Evolutionary conservation across 2,329 filamentous ascomycete genomes (phyloP).

Genomic region (Apiospora phragmitis): DNA sequence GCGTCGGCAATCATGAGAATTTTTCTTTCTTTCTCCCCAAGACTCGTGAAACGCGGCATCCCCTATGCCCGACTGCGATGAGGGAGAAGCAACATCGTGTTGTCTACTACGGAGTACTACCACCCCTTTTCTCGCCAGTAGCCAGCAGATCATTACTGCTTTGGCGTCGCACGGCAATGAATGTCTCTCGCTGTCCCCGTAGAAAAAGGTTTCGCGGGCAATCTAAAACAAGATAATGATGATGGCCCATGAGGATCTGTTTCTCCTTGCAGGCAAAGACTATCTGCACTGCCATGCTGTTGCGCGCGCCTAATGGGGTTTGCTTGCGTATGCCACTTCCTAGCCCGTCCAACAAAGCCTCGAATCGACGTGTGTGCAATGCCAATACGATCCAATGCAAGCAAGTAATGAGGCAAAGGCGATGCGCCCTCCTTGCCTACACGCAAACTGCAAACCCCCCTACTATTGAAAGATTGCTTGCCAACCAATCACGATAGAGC

Average conservation of each 20-base stretch:
- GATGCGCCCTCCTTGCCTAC: neutral
- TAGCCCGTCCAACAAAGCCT: neutral
- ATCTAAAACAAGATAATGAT: neutral
- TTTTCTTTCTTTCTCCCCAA: neutral
- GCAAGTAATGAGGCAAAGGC: constrained; percentile 4
- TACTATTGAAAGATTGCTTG: neutral
- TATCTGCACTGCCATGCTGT: constrained; percentile 5
- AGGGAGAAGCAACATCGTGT: neutral
- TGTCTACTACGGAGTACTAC: neutral
- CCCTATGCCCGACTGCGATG: neutral
- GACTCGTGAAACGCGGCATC: constrained; percentile 1
- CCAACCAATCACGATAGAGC: neutral
- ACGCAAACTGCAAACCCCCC: neutral
- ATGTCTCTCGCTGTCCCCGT: constrained; percentile 4
- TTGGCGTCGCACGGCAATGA: neutral
- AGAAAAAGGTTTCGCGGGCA: neutral
- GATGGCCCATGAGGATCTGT: neutral
- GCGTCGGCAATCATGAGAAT: neutral
- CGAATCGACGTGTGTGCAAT: neutral
- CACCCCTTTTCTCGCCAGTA: neutral
- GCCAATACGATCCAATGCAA: neutral
- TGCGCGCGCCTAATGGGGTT: neutral
- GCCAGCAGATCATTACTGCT: neutral
- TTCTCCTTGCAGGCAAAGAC: neutral
- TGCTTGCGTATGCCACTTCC: neutral